Conservation (phyloP, 1,284 basidiomycete species). For the Vanrija pseudolonga region DNA sequence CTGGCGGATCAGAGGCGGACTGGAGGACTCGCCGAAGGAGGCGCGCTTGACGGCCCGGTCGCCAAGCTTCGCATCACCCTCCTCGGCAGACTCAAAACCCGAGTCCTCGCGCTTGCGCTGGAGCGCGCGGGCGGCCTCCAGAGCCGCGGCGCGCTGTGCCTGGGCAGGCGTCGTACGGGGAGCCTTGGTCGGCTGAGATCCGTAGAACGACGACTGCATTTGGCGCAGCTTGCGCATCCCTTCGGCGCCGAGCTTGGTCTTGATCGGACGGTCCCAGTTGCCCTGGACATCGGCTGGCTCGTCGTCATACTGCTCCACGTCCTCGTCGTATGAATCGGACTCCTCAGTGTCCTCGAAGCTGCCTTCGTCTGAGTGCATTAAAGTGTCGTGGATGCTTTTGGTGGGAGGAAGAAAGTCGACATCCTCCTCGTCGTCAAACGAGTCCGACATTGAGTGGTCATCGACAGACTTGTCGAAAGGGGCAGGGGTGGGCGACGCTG, state of each 20-base stretch:
- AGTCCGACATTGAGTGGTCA: constrained; percentile 1
- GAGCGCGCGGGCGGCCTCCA: constrained; percentile 8
- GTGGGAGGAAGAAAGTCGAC: constrained; percentile 42
- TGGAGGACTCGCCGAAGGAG: constrained; percentile 69
- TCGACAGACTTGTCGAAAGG: not conserved
- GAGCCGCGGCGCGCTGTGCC: constrained; percentile 2
- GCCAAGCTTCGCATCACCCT: constrained; percentile 64
- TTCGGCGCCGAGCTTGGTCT: constrained; percentile 60
- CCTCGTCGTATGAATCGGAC: constrained; percentile 33
- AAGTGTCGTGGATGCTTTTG: constrained; percentile 31
- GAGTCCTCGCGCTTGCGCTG: constrained; percentile 11
- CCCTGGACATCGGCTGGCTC: constrained; percentile 11
- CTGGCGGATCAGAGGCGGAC: constrained; percentile 59
- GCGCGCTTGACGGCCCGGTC: constrained; percentile 64
- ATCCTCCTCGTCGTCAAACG: constrained; percentile 17
- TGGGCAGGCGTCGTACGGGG: constrained; percentile 1
- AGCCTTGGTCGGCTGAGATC: constrained; percentile 43
- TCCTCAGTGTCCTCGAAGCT: constrained; percentile 13
- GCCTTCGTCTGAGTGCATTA: constrained; percentile 14
- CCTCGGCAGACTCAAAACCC: constrained; percentile 62
- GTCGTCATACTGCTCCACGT: constrained; percentile 17
- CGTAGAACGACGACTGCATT: constrained; percentile 84
- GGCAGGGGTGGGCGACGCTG: constrained; percentile 9
- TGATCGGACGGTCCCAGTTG: constrained; percentile 25
- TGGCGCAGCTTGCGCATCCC: constrained; percentile 74